phyloP scores from a whole-genome alignment of 2,329 filamentous ascomycete genomes.

The Fusarium lateritium region DNA sequence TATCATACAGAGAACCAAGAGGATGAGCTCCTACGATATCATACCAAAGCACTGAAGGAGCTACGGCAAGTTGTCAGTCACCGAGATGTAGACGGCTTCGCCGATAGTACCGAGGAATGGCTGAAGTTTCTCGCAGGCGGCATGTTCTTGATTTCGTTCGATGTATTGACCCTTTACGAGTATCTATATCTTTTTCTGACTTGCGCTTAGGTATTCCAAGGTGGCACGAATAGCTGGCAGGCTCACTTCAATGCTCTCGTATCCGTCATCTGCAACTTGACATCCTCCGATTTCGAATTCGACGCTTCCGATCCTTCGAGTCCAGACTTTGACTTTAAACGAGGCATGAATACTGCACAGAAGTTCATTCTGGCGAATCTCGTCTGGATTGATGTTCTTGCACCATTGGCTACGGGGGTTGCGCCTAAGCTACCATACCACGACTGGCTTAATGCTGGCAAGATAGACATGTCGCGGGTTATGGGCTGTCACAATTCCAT shows the following conservation, averaged over 20 bases:
- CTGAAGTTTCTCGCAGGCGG: slow-evolving; percentile 49
- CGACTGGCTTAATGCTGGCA: slow-evolving; percentile 20
- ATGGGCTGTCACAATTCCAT: slow-evolving; percentile 44
- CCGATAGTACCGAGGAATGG: slow-evolving; percentile 35
- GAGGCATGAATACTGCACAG: slow-evolving; percentile 38
- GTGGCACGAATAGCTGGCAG: slow-evolving; percentile 40
- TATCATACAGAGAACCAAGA: slow-evolving; percentile 39
- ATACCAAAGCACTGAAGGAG: slow-evolving; percentile 48
- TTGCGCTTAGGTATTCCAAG: slow-evolving; percentile 34
- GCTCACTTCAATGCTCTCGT: slow-evolving; percentile 40
- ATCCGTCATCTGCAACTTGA: slow-evolving; percentile 22
- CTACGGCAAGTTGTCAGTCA: slow-evolving; percentile 40
- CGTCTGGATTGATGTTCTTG: slow-evolving; percentile 43
- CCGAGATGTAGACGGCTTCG: slow-evolving; percentile 20
- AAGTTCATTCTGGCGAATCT: slow-evolving; percentile 38
- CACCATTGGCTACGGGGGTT: slow-evolving; percentile 25
- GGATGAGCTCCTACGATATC: slow-evolving; percentile 42
- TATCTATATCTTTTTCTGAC: background rate
- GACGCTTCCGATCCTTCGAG: slow-evolving; percentile 5
- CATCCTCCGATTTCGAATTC: slow-evolving; percentile 9
- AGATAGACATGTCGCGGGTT: slow-evolving; percentile 36
- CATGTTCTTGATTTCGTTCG: slow-evolving; percentile 47
- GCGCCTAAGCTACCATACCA: slow-evolving; percentile 21
- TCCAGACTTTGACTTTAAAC: slow-evolving; percentile 15
- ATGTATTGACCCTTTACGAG: slow-evolving; percentile 27